phyloP scores from a whole-genome alignment of 495 filamentous ascomycete species.

The Aspergillus biplanus region DNA sequence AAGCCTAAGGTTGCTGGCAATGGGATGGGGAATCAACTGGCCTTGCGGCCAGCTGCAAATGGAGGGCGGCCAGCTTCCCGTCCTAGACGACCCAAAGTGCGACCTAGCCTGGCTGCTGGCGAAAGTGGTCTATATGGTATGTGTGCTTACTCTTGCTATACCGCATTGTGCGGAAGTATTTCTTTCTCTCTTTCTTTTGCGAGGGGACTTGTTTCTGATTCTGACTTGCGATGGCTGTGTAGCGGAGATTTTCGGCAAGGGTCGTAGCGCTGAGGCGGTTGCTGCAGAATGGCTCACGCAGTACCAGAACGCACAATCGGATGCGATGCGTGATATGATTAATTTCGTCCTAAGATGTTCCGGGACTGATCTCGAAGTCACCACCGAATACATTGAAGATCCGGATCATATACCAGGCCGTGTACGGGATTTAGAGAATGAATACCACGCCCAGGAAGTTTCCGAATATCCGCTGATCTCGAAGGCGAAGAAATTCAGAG shows the following conservation, averaged over 20 bases:
- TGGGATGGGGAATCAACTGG: conserved; percentile 54
- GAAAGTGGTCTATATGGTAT: conserved; percentile 79
- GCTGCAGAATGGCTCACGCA: conserved; percentile 77
- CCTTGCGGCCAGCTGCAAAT: conserved; percentile 53
- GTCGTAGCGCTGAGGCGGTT: conserved; percentile 69
- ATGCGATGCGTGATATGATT: conserved; percentile 78
- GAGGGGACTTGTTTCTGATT: not conserved
- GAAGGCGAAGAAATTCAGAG: conserved; percentile 67
- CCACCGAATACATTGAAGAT: conserved; percentile 79
- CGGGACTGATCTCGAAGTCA: conserved; percentile 76
- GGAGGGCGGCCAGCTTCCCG: conserved; percentile 44
- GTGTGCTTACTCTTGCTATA: conserved; percentile 22
- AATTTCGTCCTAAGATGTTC: conserved; percentile 86
- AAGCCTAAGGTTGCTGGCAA: conserved; percentile 63
- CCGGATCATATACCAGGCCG: conserved; percentile 74
- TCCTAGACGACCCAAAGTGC: conserved; percentile 57
- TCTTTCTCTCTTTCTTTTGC: not conserved
- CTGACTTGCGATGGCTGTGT: conserved; percentile 25
- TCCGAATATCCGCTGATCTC: conserved; percentile 94
- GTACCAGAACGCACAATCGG: conserved; percentile 68
- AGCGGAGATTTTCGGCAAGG: conserved; percentile 84
- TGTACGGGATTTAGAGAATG: conserved; percentile 77
- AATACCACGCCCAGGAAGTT: conserved; percentile 76
- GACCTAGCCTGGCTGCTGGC: conserved; percentile 65
- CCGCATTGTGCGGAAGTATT: not conserved